phyloP scores from a whole-genome alignment of 495 filamentous ascomycete genomes.

The Amorphotheca resinae region DNA sequence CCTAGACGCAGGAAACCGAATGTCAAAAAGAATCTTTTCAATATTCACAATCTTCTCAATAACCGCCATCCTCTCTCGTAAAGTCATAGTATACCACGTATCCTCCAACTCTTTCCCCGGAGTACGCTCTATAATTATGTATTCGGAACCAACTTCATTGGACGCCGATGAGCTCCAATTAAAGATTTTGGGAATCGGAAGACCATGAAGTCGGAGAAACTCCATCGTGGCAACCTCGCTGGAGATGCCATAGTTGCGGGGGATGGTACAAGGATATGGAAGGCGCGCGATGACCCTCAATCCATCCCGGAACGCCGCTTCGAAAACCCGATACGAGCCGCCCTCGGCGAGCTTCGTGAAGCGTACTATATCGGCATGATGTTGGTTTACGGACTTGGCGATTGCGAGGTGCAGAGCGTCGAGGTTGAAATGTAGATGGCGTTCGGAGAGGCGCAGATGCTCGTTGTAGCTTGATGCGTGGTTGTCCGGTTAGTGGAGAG shows the following conservation, averaged over 20 bases:
- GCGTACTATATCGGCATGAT: not conserved
- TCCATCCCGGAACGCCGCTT: conserved; percentile 5
- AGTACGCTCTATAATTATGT: conserved; percentile 4
- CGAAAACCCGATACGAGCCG: conserved; percentile 4
- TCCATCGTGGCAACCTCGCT: conserved; percentile 8
- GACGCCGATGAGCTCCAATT: conserved; percentile 5
- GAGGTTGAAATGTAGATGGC: conserved; percentile 1
- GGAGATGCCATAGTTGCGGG: conserved; percentile 4
- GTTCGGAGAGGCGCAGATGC: conserved; percentile 1
- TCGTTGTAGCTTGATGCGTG: conserved; percentile 2
- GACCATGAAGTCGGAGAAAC: conserved; percentile 3
- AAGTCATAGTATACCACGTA: conserved; percentile 5
- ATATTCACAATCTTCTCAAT: conserved; percentile 5
- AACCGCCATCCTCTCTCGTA: conserved; percentile 2
- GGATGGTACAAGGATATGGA: conserved; percentile 5
- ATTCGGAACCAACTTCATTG: conserved; percentile 4
- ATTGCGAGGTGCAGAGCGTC: not conserved
- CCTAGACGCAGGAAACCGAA: conserved; percentile 2
- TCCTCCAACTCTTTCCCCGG: conserved; percentile 2
- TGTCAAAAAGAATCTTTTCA: conserved; percentile 3
- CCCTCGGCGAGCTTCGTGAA: conserved; percentile 3
- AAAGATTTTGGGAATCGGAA: conserved; percentile 2
- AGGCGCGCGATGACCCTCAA: conserved; percentile 5
- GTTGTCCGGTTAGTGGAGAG: too few relatives aligned
- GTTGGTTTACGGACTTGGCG: not conserved